Conservation (phyloP, 768 basidiomycete species). For the Xerocomus brunneocitrinus region DNA sequence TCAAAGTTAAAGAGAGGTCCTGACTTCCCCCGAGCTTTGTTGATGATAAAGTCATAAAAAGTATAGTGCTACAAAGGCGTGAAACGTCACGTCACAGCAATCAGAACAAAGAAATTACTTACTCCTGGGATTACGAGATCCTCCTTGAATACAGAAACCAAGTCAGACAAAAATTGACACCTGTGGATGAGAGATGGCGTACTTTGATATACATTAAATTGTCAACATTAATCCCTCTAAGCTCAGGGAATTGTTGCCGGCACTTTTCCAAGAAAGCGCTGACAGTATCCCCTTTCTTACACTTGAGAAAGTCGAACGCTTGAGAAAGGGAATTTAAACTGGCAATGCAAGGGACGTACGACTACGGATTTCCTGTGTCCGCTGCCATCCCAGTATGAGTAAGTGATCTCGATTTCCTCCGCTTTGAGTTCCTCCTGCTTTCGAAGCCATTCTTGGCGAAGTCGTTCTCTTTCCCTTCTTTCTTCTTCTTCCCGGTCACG, state of each 20-base stretch:
- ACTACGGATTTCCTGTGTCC: conserved; percentile 90
- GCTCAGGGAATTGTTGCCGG: conserved; percentile 86
- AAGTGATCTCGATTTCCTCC: conserved; percentile 84
- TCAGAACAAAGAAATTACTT: conserved; percentile 24
- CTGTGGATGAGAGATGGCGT: conserved; percentile 14
- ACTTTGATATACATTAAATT: conserved; percentile 99
- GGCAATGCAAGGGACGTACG: conserved; percentile 44
- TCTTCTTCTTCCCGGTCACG: conserved; percentile 95
- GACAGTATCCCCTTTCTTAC: conserved; percentile 94
- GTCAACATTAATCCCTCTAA: conserved; percentile 85
- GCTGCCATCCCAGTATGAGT: conserved; percentile 98
- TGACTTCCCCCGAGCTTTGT: conserved; percentile 97
- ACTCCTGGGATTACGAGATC: conserved; percentile 97
- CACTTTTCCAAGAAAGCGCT: conserved; percentile 89
- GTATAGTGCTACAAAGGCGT: conserved; percentile 75
- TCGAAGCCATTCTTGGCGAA: conserved; percentile 85
- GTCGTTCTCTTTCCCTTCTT: conserved; percentile 78
- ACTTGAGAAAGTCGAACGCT: conserved; percentile 43
- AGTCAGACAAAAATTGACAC: conserved; percentile 3
- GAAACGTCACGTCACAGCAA: not conserved
- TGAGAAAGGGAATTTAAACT: not conserved
- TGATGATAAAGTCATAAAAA: conserved; percentile 97
- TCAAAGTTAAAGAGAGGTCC: conserved; percentile 98
- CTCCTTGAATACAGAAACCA: conserved; percentile 52
- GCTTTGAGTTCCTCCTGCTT: conserved; percentile 64